These are phyloP conservation scores for Mycosphaerella arachidis DNA, from an alignment of 2,329 filamentous ascomycete genomes.

Conservation along the genomic window DNA sequence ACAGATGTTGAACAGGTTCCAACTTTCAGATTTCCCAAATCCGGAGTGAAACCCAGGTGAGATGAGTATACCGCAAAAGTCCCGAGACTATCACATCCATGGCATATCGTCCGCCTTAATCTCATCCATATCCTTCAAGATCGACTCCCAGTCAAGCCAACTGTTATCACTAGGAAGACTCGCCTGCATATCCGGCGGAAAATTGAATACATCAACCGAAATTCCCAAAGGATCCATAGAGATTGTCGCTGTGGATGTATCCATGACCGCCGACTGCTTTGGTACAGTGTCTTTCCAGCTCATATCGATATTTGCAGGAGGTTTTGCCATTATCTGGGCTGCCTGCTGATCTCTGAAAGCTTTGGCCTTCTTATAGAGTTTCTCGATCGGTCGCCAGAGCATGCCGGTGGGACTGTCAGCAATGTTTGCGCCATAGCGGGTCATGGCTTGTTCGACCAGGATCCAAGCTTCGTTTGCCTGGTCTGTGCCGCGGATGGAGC, in stretches of 20 bases:
- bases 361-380: conserved; percentile 48
- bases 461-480: conserved; percentile 49
- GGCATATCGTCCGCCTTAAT: conserved; percentile 53
- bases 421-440: conserved; percentile 42
- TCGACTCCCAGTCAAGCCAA: conserved; percentile 36
- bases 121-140: conserved; percentile 32
- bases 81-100: conserved; percentile 35
- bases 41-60: no score
- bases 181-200: conserved; percentile 21
- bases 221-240: conserved; percentile 4
- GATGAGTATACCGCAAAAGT: background rate
- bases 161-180: conserved; percentile 18
- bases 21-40: background rate
- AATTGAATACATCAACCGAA: conserved; percentile 13
- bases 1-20: no score
- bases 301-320: background rate
- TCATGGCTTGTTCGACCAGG: conserved; percentile 45
- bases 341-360: conserved; percentile 22
- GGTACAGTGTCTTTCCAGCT: background rate
- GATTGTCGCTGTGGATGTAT: background rate
- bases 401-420: conserved; percentile 50
- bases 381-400: conserved; percentile 53
- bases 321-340: background rate
- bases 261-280: background rate
- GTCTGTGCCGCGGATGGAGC: conserved; percentile 44